phyloP scores from a whole-genome alignment of 768 basidiomycete species.

The Boletales sp. region DNA sequence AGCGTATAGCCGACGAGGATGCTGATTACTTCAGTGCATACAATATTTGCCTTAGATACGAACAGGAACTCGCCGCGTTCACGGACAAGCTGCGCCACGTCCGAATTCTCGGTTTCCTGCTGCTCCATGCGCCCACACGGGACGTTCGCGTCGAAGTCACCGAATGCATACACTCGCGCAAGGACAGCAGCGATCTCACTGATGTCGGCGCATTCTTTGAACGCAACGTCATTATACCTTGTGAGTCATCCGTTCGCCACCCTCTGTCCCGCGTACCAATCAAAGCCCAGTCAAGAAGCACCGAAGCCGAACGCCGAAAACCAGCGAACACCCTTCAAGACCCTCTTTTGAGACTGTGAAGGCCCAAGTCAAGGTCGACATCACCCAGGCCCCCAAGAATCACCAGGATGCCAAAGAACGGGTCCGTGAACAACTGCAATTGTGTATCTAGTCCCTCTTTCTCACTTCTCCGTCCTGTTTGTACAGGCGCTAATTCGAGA shows the following conservation, averaged over 20 bases:
- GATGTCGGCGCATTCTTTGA: conserved; percentile 3
- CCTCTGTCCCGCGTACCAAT: not conserved
- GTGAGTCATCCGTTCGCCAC: not conserved
- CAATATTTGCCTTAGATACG: not conserved
- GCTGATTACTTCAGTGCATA: not conserved
- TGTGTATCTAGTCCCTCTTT: not conserved
- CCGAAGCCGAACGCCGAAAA: conserved; percentile 17
- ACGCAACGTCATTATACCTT: not conserved
- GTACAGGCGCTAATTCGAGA: conserved; percentile 37
- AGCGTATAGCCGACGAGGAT: not conserved
- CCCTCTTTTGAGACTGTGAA: conserved; percentile 13
- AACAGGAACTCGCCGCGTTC: not conserved
- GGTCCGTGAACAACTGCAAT: not conserved
- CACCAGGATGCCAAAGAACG: conserved; percentile 1
- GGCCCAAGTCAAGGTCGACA: not conserved
- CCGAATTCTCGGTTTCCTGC: conserved; percentile 5
- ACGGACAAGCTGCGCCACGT: not conserved
- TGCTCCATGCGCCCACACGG: conserved; percentile 3
- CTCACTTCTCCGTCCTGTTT: not conserved
- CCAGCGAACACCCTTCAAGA: conserved; percentile 11
- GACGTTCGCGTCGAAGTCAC: conserved; percentile 1
- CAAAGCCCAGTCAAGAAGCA: conserved; percentile 9
- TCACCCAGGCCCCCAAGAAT: not conserved
- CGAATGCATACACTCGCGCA: conserved; percentile 2
- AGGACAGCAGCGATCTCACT: not conserved